phyloP scores from a whole-genome alignment of 441 rosid species.

The Brassica balearica region DNA sequence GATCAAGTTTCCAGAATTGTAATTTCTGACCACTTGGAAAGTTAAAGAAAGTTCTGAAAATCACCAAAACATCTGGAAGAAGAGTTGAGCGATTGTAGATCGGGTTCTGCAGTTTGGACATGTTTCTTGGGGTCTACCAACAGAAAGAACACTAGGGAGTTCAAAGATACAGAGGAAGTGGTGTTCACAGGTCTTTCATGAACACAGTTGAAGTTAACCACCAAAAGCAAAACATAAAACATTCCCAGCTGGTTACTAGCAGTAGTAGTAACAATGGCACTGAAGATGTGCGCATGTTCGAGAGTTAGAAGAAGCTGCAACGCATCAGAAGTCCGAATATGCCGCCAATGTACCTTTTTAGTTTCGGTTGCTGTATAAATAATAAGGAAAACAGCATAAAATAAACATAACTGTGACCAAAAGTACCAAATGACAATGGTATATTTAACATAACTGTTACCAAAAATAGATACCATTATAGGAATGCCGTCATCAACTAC shows the following conservation, averaged over 20 bases:
- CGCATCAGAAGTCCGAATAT: background rate
- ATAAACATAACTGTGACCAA: background rate
- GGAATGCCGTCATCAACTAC: constrained; percentile 15
- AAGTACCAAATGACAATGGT: no score
- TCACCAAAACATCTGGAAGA: constrained; percentile 11
- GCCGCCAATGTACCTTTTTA: constrained; percentile 10
- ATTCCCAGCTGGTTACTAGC: constrained; percentile 4
- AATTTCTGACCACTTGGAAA: constrained; percentile 4
- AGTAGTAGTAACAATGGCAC: background rate
- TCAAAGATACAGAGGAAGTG: background rate
- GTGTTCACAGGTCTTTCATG: constrained; percentile 22
- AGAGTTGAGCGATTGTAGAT: background rate
- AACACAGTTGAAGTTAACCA: constrained; percentile 13
- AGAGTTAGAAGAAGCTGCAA: constrained; percentile 12
- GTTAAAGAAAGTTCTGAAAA: constrained; percentile 14
- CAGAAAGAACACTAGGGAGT: constrained; percentile 14
- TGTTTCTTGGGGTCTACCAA: background rate
- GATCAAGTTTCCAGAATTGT: background rate
- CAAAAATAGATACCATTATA: background rate
- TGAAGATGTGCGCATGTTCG: background rate
- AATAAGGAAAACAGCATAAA: background rate
- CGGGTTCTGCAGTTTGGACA: constrained; percentile 1
- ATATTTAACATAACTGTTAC: no score
- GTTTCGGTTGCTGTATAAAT: background rate
- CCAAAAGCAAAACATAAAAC: constrained; percentile 10